phyloP scores from a whole-genome alignment of 2,329 filamentous ascomycete species.

The Ramularia endophylla region DNA sequence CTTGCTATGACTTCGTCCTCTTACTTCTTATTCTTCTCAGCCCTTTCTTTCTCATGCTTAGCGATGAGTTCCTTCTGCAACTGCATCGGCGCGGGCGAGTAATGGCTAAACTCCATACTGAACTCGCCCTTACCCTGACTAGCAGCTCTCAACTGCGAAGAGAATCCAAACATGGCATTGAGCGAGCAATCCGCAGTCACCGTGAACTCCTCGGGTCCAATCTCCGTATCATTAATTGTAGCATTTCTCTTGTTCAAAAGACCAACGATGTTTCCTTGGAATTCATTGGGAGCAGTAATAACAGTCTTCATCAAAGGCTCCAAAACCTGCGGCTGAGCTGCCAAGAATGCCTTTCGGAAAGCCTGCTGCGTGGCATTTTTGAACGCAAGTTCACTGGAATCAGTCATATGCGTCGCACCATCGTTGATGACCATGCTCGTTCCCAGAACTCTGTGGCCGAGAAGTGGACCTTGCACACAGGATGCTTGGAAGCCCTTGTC shows the following conservation, averaged over 20 bases:
- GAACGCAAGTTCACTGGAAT: conserved; percentile 96
- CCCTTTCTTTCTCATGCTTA: conserved; percentile 62
- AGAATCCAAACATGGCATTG: conserved; percentile 98
- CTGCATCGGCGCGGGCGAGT: conserved; percentile 77
- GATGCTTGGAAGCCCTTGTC: conserved; percentile 86
- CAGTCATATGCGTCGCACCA: conserved; percentile 93
- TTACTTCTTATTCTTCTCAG: conserved; percentile 58
- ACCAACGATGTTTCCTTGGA: conserved; percentile 93
- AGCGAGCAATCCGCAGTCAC: conserved; percentile 86
- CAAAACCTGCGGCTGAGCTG: conserved; percentile 74
- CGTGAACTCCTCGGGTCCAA: conserved; percentile 89
- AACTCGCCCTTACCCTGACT: conserved; percentile 99
- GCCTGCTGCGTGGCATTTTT: conserved; percentile 91
- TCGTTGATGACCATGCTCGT: conserved; percentile 90
- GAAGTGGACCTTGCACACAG: conserved; percentile 79
- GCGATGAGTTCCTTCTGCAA: conserved; percentile 73
- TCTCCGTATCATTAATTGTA: conserved; percentile 91
- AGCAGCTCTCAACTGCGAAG: conserved; percentile 79
- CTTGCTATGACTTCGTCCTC: not conserved
- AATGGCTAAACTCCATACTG: conserved; percentile 98
- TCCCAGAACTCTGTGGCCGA: conserved; percentile 90
- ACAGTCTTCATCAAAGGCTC: conserved; percentile 99
- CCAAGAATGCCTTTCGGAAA: conserved; percentile 87
- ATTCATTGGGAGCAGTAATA: conserved; percentile 92
- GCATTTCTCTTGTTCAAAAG: conserved; percentile 96